Evolutionary conservation across 2,329 filamentous ascomycete genomes (phyloP).

Genomic region (Biscogniauxia sp.): DNA sequence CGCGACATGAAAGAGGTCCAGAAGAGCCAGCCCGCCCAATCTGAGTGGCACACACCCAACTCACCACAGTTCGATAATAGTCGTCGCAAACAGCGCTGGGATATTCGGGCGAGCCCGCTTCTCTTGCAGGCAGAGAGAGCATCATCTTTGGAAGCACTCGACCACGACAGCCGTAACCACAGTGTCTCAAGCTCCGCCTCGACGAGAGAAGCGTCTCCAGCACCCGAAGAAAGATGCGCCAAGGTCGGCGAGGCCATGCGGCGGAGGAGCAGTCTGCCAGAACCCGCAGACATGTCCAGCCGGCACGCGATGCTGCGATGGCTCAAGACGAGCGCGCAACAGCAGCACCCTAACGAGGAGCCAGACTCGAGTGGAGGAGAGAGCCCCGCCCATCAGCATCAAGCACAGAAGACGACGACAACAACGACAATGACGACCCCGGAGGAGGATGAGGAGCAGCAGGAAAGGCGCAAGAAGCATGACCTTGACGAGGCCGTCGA

Average conservation of each 20-base stretch:
- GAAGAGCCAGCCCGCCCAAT: background rate
- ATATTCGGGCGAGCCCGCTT: background rate
- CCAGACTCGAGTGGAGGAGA: background rate
- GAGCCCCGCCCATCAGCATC: background rate
- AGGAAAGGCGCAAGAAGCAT: background rate
- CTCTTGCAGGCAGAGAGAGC: background rate
- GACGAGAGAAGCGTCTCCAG: background rate
- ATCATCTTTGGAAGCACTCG: too few relatives aligned
- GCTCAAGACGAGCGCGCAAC: background rate
- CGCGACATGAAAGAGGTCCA: background rate
- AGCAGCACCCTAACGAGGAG: background rate
- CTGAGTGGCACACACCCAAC: background rate
- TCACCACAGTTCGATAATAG: background rate
- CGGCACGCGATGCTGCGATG: background rate
- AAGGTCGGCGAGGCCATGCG: too few relatives aligned
- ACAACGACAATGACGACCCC: background rate
- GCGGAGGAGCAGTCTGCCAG: background rate
- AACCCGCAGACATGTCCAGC: background rate
- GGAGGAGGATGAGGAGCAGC: background rate
- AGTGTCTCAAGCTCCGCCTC: background rate
- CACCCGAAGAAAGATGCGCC: background rate
- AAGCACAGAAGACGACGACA: background rate
- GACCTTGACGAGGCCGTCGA: background rate
- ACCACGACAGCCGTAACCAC: too few relatives aligned
- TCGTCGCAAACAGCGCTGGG: background rate